Conservation (phyloP, 148 eudicot genomes). For the Fallopia convolvulus region DNA sequence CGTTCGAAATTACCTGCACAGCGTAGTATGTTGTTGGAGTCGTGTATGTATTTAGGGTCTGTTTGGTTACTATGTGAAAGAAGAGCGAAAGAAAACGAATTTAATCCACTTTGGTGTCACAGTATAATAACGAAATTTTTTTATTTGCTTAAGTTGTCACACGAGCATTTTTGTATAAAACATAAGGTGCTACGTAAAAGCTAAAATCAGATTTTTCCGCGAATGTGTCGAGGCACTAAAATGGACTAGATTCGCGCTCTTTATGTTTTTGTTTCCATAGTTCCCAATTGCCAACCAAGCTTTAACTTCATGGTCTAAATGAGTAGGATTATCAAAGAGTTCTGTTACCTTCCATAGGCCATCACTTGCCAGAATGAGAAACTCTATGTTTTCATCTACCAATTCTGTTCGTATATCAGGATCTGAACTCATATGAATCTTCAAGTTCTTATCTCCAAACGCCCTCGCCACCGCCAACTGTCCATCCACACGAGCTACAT, state of each 20-base stretch:
- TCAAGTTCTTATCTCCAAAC: constrained; percentile 68
- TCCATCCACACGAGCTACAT: constrained; percentile 73
- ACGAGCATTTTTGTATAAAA: too few species aligned
- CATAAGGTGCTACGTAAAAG: too few species aligned
- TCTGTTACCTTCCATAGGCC: constrained; percentile 65
- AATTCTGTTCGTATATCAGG: constrained; percentile 42
- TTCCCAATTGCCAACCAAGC: not conserved
- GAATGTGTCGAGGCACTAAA: too few species aligned
- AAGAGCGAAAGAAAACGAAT: too few species aligned
- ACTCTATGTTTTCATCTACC: constrained; percentile 47
- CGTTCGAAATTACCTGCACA: constrained; percentile 33
- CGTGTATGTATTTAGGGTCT: too few species aligned
- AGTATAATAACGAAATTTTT: too few species aligned
- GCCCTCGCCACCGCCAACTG: constrained; percentile 72
- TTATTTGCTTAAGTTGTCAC: too few species aligned
- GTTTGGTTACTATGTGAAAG: too few species aligned
- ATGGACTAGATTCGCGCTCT: too few species aligned
- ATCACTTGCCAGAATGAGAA: constrained; percentile 56
- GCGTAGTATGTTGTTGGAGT: not conserved
- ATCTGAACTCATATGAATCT: constrained; percentile 66
- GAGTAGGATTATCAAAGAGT: not conserved
- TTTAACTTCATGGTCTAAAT: not conserved
- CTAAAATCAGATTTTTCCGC: too few species aligned
- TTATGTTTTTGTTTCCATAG: too few species aligned
- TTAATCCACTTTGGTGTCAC: too few species aligned